Conservation (phyloP, 345 rosid genomes). For the Salix udensis region DNA sequence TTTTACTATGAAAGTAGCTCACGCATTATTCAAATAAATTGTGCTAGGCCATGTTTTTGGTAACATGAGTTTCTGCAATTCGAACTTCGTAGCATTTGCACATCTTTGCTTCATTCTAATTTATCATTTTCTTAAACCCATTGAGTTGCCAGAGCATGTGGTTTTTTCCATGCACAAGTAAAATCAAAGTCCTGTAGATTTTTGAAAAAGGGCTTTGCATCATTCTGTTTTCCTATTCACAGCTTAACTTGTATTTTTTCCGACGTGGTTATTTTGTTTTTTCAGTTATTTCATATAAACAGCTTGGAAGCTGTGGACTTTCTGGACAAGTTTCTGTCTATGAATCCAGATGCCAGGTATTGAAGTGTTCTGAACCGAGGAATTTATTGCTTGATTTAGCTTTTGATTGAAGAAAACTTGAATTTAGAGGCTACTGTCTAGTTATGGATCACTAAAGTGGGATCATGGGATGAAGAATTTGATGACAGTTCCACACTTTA, state of each 20-base stretch:
- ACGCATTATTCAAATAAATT: neutral
- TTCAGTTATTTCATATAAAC: constrained; percentile 70
- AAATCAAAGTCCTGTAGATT: neutral
- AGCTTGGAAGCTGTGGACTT: constrained; percentile 71
- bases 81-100: neutral
- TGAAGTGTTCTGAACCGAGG: neutral
- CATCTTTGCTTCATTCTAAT: neutral
- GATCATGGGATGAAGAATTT: neutral
- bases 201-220: neutral
- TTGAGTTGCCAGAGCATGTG: neutral
- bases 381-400: neutral
- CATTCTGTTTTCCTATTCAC: neutral
- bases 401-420: neutral
- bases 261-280: constrained; percentile 18
- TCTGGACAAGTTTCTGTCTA: constrained; percentile 72
- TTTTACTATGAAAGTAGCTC: neutral
- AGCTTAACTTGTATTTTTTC: neutral
- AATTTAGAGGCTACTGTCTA: neutral
- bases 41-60: neutral
- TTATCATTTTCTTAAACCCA: neutral
- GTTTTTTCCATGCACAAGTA: neutral
- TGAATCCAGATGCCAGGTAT: constrained; percentile 88
- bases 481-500: neutral
- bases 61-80: neutral
- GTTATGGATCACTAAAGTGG: neutral